Percentiles rank a stretch among this genome's conserved stretches.
Evolutionary conservation across 345 rosid genomes (phyloP).

Genomic region (Nasturtium officinale): DNA sequence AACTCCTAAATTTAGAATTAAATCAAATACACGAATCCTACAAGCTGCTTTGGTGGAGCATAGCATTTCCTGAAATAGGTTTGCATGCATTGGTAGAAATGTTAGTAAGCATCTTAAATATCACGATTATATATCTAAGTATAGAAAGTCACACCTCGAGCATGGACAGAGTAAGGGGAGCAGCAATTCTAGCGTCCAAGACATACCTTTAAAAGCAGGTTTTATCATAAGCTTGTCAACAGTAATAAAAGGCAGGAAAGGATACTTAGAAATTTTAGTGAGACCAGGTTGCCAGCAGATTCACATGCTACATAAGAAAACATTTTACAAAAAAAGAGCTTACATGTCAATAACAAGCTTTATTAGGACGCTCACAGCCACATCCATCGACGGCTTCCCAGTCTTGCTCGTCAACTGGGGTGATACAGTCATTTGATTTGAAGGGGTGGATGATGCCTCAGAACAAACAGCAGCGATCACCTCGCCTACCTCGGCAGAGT

Average conservation of each 20-base stretch:
- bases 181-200: constrained; percentile 91
- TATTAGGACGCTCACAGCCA: constrained; percentile 96
- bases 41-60: constrained; percentile 75
- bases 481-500: constrained; percentile 87
- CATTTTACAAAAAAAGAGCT: constrained; percentile 20
- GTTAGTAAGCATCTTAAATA: constrained; percentile 40
- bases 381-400: constrained; percentile 93
- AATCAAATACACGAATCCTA: constrained; percentile 91
- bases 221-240: constrained; percentile 30
- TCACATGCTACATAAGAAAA: constrained; percentile 24
- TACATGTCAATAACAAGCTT: constrained; percentile 99
- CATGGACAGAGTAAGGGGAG: constrained; percentile 96
- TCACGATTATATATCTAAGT: constrained; percentile 11
- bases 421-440: constrained; percentile 66
- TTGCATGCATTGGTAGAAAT: constrained; percentile 19
- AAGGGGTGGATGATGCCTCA: constrained; percentile 66
- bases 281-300: constrained; percentile 22
- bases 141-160: constrained; percentile 69
- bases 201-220: constrained; percentile 73
- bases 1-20: constrained; percentile 94
- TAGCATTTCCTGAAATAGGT: constrained; percentile 82
- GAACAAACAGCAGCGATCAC: constrained; percentile 96
- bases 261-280: constrained; percentile 18
- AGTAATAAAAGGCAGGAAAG: constrained; percentile 17
- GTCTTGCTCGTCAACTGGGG: constrained; percentile 75